Conservation (phyloP, 164 flowering plant species). For the Litsea cubeba region DNA sequence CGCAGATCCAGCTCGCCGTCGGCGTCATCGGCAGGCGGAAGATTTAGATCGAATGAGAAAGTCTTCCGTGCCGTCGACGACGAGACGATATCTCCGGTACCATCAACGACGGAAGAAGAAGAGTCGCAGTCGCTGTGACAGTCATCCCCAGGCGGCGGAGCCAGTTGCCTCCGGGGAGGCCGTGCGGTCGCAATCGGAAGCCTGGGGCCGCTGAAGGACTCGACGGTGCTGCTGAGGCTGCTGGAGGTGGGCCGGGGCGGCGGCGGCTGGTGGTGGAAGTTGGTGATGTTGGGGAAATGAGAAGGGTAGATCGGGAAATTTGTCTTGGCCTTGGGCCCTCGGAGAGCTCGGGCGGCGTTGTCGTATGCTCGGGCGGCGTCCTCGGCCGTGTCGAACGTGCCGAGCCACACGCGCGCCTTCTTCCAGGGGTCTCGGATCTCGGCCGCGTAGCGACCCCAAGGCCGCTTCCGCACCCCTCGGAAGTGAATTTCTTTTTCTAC, state of each 20-base stretch:
- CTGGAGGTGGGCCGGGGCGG: conserved; percentile 48
- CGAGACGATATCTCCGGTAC: conserved; percentile 26
- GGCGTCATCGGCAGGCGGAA: conserved; percentile 14
- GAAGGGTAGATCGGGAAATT: conserved; percentile 42
- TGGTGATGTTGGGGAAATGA: conserved; percentile 1
- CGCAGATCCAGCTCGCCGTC: conserved; percentile 30
- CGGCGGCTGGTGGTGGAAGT: conserved; percentile 20
- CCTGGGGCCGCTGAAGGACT: conserved; percentile 68
- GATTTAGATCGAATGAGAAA: conserved; percentile 60
- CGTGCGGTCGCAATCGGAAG: conserved; percentile 11
- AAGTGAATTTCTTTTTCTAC: conserved; percentile 35
- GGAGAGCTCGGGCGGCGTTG: conserved; percentile 60
- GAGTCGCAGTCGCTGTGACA: conserved; percentile 90
- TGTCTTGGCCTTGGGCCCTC: conserved; percentile 79
- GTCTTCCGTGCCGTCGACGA: conserved; percentile 23
- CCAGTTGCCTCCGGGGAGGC: conserved; percentile 21
- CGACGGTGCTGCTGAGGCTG: conserved; percentile 76
- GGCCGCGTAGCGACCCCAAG: conserved; percentile 83
- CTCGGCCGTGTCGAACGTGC: conserved; percentile 79
- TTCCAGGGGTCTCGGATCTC: conserved; percentile 85
- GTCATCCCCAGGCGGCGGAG: conserved; percentile 36
- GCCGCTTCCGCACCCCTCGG: conserved; percentile 75
- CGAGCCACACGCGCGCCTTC: conserved; percentile 82
- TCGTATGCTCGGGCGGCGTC: conserved; percentile 85
- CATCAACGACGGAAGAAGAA: conserved; percentile 63